Evolutionary conservation across 2,329 filamentous ascomycete species (phyloP), one percentile per base, ranked within the genome.

Genomic region (Exserohilum rostratum): DNA sequence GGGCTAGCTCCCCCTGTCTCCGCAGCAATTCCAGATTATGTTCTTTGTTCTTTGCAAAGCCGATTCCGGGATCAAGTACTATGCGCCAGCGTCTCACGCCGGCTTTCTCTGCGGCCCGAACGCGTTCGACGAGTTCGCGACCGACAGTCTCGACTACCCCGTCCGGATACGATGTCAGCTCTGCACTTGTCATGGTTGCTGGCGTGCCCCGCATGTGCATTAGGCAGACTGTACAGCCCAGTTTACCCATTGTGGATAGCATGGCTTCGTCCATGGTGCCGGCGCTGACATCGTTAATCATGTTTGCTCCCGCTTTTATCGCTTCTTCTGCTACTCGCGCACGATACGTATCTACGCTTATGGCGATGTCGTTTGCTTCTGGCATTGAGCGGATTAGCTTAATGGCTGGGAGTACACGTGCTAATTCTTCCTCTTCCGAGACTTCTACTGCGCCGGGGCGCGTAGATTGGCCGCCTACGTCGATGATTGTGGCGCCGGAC

Each of bases 161-260:
- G 12, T 82, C 77, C 0, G 87, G 86, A 70, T 96, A 96, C 15
- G 64, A 58, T 5, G 74, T 73, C 5, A 90, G 45, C 10, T 50
- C 46, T 30, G 29, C 76, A 25, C 77, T 77, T 59, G 81, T 87
- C 93, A 97, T 97, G 2, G 89, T 96, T 46, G 84, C 83, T 0
- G 93, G 91, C 3, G 86, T 90, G 46, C 93, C 93, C 65, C 93
- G 90, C 90, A 95, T 96, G 78, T 97, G 93, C 91, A 96, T 96
- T 46, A 97, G 82, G 60, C 87, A 82, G 29, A 97, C 87, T 2
- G 92, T 91, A 66, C 88, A 91, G 31, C 90, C 88, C 0, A 95
- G 83, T 4, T 83, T 80, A 0, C 90, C 93, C 58, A 93, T 88
- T 0, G 90, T 92, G 12, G 86, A 68, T 0, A 99, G 84, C 92